Evolutionary conservation across 192 early-diverging fungal genomes (phyloP).

Genomic region (Coemansia sp.): DNA sequence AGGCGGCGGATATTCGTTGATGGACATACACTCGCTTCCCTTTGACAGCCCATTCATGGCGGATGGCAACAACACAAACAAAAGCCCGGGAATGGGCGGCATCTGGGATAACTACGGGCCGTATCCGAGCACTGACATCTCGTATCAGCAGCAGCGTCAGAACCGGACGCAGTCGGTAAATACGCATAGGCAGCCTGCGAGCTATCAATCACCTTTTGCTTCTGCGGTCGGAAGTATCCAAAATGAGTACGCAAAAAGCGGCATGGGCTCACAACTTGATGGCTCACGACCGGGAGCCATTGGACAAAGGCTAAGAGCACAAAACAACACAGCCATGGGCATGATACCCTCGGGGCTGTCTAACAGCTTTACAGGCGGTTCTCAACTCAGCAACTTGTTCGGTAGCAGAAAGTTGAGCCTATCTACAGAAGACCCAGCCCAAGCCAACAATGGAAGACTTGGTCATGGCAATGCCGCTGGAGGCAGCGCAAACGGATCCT

Average conservation of each 20-base stretch:
- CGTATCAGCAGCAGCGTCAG: conserved; percentile 18
- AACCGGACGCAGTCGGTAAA: conserved; percentile 21
- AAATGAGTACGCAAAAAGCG: conserved; percentile 15
- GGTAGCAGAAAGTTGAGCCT: conserved; percentile 15
- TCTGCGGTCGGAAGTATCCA: conserved; percentile 21
- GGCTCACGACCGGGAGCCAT: conserved; percentile 27
- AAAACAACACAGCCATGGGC: conserved; percentile 6
- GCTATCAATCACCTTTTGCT: conserved; percentile 27
- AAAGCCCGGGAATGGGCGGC: neutral
- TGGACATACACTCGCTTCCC: conserved; percentile 22
- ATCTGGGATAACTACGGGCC: conserved; percentile 29
- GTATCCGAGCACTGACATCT: conserved; percentile 11
- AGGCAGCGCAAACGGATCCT: conserved; percentile 38
- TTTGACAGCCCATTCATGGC: conserved; percentile 9
- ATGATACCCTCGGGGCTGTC: conserved; percentile 1
- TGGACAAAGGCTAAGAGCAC: conserved; percentile 21
- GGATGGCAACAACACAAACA: conserved; percentile 3
- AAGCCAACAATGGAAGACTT: conserved; percentile 1
- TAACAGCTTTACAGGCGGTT: conserved; percentile 11
- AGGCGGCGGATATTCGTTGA: conserved; percentile 32
- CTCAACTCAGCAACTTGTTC: conserved; percentile 14
- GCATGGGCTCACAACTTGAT: conserved; percentile 11
- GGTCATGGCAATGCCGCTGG: conserved; percentile 1
- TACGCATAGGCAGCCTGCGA: conserved; percentile 10
- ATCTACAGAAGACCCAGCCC: conserved; percentile 4